Percentiles rank a stretch among this genome's conserved stretches.
These are phyloP conservation scores for Cornus florida DNA, from an alignment of 148 eudicot genomes.

Conservation along the genomic window DNA sequence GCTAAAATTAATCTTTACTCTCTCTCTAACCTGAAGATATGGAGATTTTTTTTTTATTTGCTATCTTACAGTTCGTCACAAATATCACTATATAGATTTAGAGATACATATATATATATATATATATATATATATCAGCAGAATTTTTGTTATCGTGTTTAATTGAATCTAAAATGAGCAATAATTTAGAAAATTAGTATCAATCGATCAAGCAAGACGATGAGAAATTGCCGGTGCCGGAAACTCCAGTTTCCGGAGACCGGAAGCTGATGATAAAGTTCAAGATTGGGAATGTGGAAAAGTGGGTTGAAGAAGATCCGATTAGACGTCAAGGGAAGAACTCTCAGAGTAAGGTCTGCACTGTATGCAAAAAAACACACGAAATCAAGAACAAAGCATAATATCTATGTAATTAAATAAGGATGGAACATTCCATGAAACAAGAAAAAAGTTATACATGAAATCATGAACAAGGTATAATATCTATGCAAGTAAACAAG, in stretches of 20 bases:
- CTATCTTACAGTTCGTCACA: too few relatives aligned
- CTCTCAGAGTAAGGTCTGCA: constrained; percentile 20
- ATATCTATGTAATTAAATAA: too few relatives aligned
- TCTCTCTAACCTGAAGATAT: too few relatives aligned
- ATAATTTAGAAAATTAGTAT: background rate
- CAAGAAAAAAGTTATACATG: too few relatives aligned
- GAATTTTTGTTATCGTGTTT: background rate
- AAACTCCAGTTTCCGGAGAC: constrained; percentile 1
- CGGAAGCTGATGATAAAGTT: constrained; percentile 26
- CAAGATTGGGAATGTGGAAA: constrained; percentile 11
- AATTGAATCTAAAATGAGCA: constrained; percentile 15
- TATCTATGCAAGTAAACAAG: too few relatives aligned
- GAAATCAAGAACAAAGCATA: too few relatives aligned
- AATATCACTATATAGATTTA: too few relatives aligned
- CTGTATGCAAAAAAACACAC: constrained; percentile 29
- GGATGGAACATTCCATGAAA: too few relatives aligned
- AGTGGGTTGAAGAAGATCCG: background rate
- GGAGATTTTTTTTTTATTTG: too few relatives aligned
- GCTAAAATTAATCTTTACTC: too few relatives aligned
- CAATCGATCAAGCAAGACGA: background rate
- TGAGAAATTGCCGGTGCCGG: background rate
- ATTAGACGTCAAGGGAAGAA: background rate
- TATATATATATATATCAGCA: background rate
- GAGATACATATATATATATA: background rate
- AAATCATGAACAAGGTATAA: too few relatives aligned